Evolutionary conservation across 2,329 filamentous ascomycete genomes (phyloP).

Genomic region (Laburnicola sp.): DNA sequence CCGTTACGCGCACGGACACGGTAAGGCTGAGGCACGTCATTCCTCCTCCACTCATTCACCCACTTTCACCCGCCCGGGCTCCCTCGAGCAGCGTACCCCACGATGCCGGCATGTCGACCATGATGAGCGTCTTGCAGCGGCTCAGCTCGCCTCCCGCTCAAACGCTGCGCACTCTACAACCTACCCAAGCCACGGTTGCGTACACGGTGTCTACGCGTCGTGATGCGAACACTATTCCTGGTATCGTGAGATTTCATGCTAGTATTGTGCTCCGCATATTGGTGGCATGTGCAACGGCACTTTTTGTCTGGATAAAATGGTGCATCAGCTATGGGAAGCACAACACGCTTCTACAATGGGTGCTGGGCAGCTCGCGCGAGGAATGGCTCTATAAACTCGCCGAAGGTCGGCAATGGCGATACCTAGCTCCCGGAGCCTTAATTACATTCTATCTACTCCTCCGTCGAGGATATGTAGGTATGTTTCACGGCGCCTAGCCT

Average conservation of each 20-base stretch:
- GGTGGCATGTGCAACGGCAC: slow-evolving; percentile 47
- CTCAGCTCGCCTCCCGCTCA: slow-evolving; percentile 33
- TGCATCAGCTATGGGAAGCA: slow-evolving; percentile 10
- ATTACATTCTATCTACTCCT: slow-evolving; percentile 51
- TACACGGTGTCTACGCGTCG: slow-evolving; percentile 88
- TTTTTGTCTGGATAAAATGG: slow-evolving; percentile 40
- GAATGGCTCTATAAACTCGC: slow-evolving; percentile 39
- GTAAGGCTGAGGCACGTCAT: slow-evolving; percentile 22
- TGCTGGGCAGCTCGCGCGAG: slow-evolving; percentile 13
- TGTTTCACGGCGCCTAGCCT: slow-evolving; percentile 24
- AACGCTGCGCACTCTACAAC: slow-evolving; percentile 34
- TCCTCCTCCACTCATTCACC: not conserved
- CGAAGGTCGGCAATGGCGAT: slow-evolving; percentile 48
- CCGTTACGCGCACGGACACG: no score
- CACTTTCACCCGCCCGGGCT: not conserved
- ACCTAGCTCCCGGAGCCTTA: slow-evolving; percentile 45
- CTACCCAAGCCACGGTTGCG: slow-evolving; percentile 80
- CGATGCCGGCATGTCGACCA: slow-evolving; percentile 18
- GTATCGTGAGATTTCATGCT: slow-evolving; percentile 50
- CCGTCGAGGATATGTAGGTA: slow-evolving; percentile 57
- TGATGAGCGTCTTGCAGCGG: slow-evolving; percentile 27
- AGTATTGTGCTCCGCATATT: slow-evolving; percentile 51
- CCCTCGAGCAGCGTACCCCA: not conserved
- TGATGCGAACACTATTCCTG: slow-evolving; percentile 50
- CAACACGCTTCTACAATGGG: slow-evolving; percentile 7